Percentiles rank a stretch among this genome's conserved stretches.
Conservation (phyloP, 495 filamentous ascomycete species). For the Xylaria bambusicola region DNA sequence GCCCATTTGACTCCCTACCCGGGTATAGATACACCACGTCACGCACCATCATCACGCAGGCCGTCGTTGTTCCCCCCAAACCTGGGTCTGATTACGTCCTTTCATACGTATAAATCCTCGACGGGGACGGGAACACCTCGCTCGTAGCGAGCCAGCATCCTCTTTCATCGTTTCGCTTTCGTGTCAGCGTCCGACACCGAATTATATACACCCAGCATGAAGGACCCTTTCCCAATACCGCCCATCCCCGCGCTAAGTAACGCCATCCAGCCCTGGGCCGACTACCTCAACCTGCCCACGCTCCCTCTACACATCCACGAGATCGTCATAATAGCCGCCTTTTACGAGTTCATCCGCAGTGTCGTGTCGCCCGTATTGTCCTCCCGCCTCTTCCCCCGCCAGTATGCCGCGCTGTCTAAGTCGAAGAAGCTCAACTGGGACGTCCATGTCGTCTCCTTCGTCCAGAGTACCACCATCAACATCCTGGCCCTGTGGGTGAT, state of each 20-base stretch:
- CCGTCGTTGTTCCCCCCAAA: neutral
- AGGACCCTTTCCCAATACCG: constrained; percentile 69
- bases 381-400: constrained; percentile 63
- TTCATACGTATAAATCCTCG: constrained; percentile 7
- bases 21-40: constrained; percentile 10
- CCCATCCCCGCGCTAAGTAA: constrained; percentile 54
- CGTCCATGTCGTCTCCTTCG: constrained; percentile 90
- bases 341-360: constrained; percentile 76
- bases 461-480: constrained; percentile 82
- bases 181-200: neutral
- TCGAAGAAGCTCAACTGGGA: constrained; percentile 91
- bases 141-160: neutral
- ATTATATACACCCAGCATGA: constrained; percentile 45
- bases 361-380: constrained; percentile 77
- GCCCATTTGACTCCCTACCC: neutral
- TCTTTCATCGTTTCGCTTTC: neutral
- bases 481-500: constrained; percentile 80
- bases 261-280: constrained; percentile 59
- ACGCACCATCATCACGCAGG: constrained; percentile 14
- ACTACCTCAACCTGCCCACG: constrained; percentile 62
- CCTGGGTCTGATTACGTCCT: too few species aligned
- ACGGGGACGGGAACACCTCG: neutral
- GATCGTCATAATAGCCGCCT: constrained; percentile 67
- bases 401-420: constrained; percentile 66
- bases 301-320: constrained; percentile 90